Evolutionary conservation across 805 yeast species (phyloP), one percentile per base, ranked within the genome.

Genomic region (Lipomyces yamanashiensis): DNA sequence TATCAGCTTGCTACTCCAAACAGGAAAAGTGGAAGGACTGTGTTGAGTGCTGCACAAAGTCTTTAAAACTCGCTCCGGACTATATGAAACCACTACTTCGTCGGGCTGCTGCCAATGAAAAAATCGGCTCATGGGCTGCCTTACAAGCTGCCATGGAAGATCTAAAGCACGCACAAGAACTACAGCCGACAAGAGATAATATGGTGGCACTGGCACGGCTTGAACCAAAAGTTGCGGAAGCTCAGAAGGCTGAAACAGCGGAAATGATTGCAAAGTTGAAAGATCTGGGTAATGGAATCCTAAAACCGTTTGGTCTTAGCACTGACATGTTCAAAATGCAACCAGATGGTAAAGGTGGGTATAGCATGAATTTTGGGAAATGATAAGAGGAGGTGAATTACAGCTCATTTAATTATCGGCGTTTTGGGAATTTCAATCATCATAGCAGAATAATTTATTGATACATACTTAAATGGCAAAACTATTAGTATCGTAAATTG

Each of bases 51-150:
- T 85, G 92, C 72, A 82, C 84, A 41, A 76, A 77, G 41, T 86
- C 96, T 0, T 76, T 91, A 37, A 81, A 80, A 51, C 71, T 85
- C 4, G 89, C 90, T 71, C 80, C 83, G 0, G 73, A 78, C 15
- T 87, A 88, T 71, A 74, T 85, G 40, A 91, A 90, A 74, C 91
- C 89, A 0, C 84, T 87, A 71, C 88, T 88, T 71, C 81, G 97
- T 70, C 81, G 92, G 67, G 95, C 95, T 0, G 81, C 85, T 8
- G 85, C 96, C 0, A 77, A 85, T 67, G 84, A 74, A 55, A 61
- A 68, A 44, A 39, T 74, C 9, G 70, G 58, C 13, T 66, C 72
- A 15, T 71, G 75, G 75, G 50, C 71, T 6, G 57, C 75, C 15
- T 62, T 74, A 12, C 74, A 73, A 56, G 47, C 68, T 1, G 67